A percentile compares a stretch with the other conserved stretches of the same genome.
Conservation (phyloP, 257 asterid genomes). For the Oldenlandia corymbosa region DNA sequence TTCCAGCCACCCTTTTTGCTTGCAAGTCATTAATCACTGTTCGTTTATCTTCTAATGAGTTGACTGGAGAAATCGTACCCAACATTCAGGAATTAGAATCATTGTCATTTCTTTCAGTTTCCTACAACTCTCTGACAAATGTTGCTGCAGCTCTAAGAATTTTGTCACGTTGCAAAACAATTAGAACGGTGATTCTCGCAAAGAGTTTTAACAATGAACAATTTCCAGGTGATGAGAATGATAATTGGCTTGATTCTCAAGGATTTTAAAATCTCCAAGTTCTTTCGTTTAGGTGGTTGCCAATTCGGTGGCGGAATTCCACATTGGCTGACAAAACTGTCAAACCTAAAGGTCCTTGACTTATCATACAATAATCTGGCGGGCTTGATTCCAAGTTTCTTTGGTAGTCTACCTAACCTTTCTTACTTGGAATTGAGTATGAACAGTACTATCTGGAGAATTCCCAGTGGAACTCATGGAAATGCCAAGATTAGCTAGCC, state of each 20-base stretch:
- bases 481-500: constrained; percentile 46
- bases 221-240: constrained; percentile 43
- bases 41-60: constrained; percentile 62
- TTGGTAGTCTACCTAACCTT: constrained; percentile 57
- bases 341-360: constrained; percentile 66
- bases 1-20: constrained; percentile 63
- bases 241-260: constrained; percentile 36
- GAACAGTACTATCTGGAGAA: constrained; percentile 52
- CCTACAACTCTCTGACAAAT: constrained; percentile 71
- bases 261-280: constrained; percentile 58
- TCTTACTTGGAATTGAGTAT: constrained; percentile 81
- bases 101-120: constrained; percentile 73
- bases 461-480: constrained; percentile 56
- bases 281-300: constrained; percentile 77
- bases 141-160: constrained; percentile 57
- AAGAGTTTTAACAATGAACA: constrained; percentile 62
- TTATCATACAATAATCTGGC: constrained; percentile 52
- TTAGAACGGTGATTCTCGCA: constrained; percentile 56
- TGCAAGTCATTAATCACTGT: constrained; percentile 67
- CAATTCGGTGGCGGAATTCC: constrained; percentile 61
- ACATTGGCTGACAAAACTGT: constrained; percentile 49
- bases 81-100: constrained; percentile 47
- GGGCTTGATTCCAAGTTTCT: constrained; percentile 70
- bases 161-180: constrained; percentile 66
- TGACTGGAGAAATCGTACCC: constrained; percentile 62